Conservation (phyloP, 1,139 yeast species). For the Lodderomyces elongisporus region DNA sequence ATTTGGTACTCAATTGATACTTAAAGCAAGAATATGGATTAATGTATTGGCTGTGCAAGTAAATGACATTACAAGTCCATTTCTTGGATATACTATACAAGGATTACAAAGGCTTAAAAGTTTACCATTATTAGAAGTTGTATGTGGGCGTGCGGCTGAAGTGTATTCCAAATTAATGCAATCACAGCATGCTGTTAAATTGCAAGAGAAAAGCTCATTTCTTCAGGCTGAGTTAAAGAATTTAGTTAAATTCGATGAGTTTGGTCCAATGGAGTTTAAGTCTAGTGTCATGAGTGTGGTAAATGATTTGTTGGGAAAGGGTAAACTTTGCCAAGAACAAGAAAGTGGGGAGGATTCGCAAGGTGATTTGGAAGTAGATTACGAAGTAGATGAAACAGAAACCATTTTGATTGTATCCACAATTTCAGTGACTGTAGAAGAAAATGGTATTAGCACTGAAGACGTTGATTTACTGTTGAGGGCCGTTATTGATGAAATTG, state of each 20-base stretch:
- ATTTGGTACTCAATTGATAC: neutral
- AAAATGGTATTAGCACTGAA: constrained; percentile 6
- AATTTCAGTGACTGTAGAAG: constrained; percentile 22
- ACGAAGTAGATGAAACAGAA: constrained; percentile 15
- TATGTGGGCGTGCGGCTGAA: neutral
- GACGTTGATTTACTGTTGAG: constrained; percentile 2
- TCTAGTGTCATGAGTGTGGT: constrained; percentile 19
- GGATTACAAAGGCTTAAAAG: constrained; percentile 2
- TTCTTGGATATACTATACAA: neutral
- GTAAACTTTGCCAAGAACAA: constrained; percentile 6
- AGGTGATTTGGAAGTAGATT: constrained; percentile 13
- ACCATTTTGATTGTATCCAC: constrained; percentile 29
- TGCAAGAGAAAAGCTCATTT: constrained; percentile 20
- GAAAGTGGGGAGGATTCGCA: constrained; percentile 1
- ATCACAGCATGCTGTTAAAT: constrained; percentile 10
- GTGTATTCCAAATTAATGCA: constrained; percentile 4
- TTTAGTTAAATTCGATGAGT: constrained; percentile 20
- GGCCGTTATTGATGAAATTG: constrained; percentile 25
- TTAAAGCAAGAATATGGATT: constrained; percentile 2
- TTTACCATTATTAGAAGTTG: constrained; percentile 4
- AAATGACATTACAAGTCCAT: constrained; percentile 3
- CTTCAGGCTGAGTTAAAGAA: constrained; percentile 26
- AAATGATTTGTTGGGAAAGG: constrained; percentile 18
- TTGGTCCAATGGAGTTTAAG: constrained; percentile 10
- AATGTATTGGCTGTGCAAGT: constrained; percentile 2